Evolutionary conservation across 2,329 filamentous ascomycete genomes (phyloP), one percentile per base, ranked within the genome.

Genomic region (Ascomycota sp.): DNA sequence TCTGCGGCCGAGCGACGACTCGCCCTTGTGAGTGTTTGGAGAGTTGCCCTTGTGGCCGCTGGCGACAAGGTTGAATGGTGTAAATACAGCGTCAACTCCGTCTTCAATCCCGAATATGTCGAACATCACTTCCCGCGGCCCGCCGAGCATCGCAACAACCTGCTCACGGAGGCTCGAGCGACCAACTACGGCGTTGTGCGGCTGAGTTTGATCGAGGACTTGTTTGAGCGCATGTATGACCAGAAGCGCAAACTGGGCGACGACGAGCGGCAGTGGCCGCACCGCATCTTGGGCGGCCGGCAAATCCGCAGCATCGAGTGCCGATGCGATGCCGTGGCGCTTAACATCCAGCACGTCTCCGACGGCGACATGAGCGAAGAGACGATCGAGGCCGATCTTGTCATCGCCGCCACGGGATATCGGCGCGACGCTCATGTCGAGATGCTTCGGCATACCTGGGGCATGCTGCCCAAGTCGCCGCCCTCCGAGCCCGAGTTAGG

Each of bases 141-240:
- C 0, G 55, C 72, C 1, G 57, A 61, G 27, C 61, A 73, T 36
- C 76, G 85, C 29, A 57, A 63, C 34, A 50, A 53, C 36, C 46
- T 69, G 21, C 48, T 93, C 30, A 55, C 61, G 11, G 71, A 73
- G 30, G 80, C 91, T 40, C 75, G 77, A 35, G 73, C 72, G 20
- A 95, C 86, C 35, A 95, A 95, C 59, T 95, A 95, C 51, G 79
- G 82, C 30, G 86, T 95, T 4, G 86, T 98, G 4, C 74, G 86
- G 7, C 66, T 93, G n/a, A 70, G 81, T 39, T 67, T 95, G 30
- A 79, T 95, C 33, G 86, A 95, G 51, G 69, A 75, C 33, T 68
- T 95, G 20, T 95, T 91, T 52, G 73, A 86, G 51, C 69, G 69
- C 33, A 73, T 93, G 56, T 95, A 95, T 54, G 66, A 82, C 32